Conservation (phyloP, 1,139 yeast genomes). For the Saccharomyces hybrid region DNA sequence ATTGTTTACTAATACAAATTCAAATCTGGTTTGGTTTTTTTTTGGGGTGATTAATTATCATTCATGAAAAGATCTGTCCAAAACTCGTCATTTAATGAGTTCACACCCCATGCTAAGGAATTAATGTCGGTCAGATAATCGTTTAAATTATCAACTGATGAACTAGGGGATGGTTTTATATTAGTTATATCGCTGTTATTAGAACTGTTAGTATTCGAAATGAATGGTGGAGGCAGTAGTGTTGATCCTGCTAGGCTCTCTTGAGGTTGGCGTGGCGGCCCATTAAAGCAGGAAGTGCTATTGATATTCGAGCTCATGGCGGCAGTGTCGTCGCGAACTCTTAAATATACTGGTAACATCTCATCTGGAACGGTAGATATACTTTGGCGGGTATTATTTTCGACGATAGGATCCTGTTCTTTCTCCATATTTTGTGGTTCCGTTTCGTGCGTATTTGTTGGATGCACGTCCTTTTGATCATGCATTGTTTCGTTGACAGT, state of each 20-base stretch:
- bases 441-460: neutral
- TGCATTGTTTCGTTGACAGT: neutral
- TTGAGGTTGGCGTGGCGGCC: neutral
- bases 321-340: neutral
- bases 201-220: neutral
- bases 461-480: neutral
- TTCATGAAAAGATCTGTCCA: slow-evolving; percentile 27
- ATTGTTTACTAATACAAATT: neutral
- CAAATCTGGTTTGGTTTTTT: neutral
- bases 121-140: slow-evolving; percentile 24
- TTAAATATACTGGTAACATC: neutral
- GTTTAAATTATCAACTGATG: slow-evolving; percentile 19
- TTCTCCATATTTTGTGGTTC: neutral
- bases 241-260: neutral
- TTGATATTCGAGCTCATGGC: neutral
- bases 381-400: neutral
- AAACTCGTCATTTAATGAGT: slow-evolving; percentile 28
- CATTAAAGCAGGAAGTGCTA: neutral
- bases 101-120: slow-evolving; percentile 24
- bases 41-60: slow-evolving; percentile 9
- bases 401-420: neutral
- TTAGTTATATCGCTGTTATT: slow-evolving; percentile 4
- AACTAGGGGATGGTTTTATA: slow-evolving; percentile 12
- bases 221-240: neutral
- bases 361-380: slow-evolving; percentile 1